Conservation (phyloP, 257 asterid genomes). For the Phtheirospermum japonicum region DNA sequence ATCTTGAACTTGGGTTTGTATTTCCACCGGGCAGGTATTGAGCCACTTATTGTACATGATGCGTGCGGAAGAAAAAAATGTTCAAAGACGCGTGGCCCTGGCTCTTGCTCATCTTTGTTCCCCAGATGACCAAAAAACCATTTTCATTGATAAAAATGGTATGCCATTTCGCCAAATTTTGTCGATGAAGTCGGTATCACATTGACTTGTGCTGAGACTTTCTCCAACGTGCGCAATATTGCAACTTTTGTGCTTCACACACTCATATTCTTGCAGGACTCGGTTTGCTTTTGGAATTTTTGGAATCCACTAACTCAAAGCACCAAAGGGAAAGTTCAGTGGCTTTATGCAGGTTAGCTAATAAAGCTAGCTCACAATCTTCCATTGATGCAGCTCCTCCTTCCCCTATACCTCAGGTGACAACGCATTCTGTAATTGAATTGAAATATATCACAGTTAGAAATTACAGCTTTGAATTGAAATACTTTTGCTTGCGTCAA, state of each 20-base stretch:
- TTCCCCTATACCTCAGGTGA: slow-evolving; percentile 92
- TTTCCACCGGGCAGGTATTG: slow-evolving; percentile 57
- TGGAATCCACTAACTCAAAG: slow-evolving; percentile 59
- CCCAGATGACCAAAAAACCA: slow-evolving; percentile 77
- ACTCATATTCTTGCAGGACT: slow-evolving; percentile 52
- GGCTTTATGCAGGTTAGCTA: slow-evolving; percentile 80
- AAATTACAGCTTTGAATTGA: neutral
- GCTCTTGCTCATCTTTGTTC: slow-evolving; percentile 97
- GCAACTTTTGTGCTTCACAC: slow-evolving; percentile 21
- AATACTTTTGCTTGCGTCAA: neutral
- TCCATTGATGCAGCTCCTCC: slow-evolving; percentile 97
- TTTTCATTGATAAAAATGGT: slow-evolving; percentile 83
- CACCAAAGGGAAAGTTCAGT: slow-evolving; percentile 73
- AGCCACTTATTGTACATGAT: slow-evolving; percentile 83
- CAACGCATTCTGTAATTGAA: slow-evolving; percentile 1
- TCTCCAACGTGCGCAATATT: slow-evolving; percentile 20
- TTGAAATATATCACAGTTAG: slow-evolving; percentile 7
- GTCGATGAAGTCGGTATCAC: slow-evolving; percentile 16
- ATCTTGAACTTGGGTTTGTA: slow-evolving; percentile 19
- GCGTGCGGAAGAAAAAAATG: slow-evolving; percentile 71
- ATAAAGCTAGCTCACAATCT: slow-evolving; percentile 76
- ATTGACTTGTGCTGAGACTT: slow-evolving; percentile 10
- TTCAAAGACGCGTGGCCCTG: slow-evolving; percentile 81
- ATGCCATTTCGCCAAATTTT: slow-evolving; percentile 23
- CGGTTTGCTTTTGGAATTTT: slow-evolving; percentile 78